A percentile compares a stretch with the other conserved stretches of the same genome.
Conservation (phyloP, 768 basidiomycete species). For the Fomitopsis serialis region DNA sequence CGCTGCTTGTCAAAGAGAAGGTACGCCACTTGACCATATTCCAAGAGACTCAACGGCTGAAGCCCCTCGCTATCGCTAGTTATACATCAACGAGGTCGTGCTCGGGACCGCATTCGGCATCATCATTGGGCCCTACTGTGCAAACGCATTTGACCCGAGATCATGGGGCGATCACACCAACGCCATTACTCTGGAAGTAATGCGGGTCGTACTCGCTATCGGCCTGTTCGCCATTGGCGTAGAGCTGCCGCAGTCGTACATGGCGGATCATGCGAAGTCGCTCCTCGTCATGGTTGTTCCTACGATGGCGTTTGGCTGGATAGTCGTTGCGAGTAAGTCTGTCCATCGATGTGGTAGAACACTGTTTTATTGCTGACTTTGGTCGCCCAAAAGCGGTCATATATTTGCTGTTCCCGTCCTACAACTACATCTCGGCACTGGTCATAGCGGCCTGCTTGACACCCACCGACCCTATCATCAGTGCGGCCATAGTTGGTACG, state of each 20-base stretch:
- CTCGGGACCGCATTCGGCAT: conserved; percentile 74
- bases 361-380: conserved; percentile 2
- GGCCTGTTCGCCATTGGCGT: conserved; percentile 95
- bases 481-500: conserved; percentile 71
- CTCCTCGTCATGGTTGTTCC: conserved; percentile 68
- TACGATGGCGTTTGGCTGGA: conserved; percentile 84
- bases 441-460: conserved; percentile 88
- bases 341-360: neutral
- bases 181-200: conserved; percentile 80
- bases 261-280: conserved; percentile 72
- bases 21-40: conserved; percentile 29
- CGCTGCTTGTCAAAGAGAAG: conserved; percentile 78
- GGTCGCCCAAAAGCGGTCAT: conserved; percentile 50
- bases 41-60: neutral
- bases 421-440: conserved; percentile 71
- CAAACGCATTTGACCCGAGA: conserved; percentile 70
- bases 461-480: conserved; percentile 93
- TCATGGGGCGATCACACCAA: conserved; percentile 53
- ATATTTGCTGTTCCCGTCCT: conserved; percentile 61
- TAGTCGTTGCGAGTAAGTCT: conserved; percentile 59
- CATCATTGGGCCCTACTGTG: conserved; percentile 67
- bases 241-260: conserved; percentile 83
- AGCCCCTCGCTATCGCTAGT: conserved; percentile 26
- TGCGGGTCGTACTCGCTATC: conserved; percentile 82
- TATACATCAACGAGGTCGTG: conserved; percentile 92